These are phyloP conservation scores for Helotiales sp. DNA, from an alignment of 2,329 filamentous ascomycete species.

Conservation along the genomic window DNA sequence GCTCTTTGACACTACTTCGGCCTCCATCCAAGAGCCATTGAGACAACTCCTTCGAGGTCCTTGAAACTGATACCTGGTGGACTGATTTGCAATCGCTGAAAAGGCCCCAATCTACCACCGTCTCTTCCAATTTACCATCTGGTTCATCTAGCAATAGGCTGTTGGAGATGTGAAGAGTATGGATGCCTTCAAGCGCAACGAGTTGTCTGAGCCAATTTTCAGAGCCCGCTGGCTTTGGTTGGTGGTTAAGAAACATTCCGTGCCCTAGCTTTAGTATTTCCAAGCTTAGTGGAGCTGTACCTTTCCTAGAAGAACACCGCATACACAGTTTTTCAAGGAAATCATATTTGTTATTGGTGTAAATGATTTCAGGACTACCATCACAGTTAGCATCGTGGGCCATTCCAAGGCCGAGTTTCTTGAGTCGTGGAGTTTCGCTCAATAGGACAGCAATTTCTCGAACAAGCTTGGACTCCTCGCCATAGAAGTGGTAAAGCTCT, in stretches of 20 bases:
- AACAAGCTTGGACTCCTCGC: neutral
- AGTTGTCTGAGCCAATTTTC: neutral
- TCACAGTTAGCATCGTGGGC: neutral
- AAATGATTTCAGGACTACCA: neutral
- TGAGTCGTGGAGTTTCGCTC: neutral
- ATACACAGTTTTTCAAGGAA: neutral
- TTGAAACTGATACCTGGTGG: neutral
- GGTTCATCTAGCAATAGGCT: neutral
- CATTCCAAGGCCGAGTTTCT: neutral
- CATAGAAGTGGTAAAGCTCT: constrained; percentile 1
- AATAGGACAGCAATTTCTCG: neutral
- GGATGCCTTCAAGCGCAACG: neutral
- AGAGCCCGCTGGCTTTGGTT: neutral
- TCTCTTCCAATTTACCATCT: neutral
- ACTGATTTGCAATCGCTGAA: neutral
- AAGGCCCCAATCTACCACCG: neutral
- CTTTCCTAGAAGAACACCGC: neutral
- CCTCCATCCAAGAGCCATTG: neutral
- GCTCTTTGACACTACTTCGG: neutral
- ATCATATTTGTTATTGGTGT: neutral
- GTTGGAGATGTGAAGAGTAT: neutral
- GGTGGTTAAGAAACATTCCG: neutral
- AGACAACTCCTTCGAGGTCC: neutral
- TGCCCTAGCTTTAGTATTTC: neutral
- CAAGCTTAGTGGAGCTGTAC: neutral